These are phyloP conservation scores for Cercospora canescens DNA, from an alignment of 2,329 filamentous ascomycete species.

Conservation along the genomic window DNA sequence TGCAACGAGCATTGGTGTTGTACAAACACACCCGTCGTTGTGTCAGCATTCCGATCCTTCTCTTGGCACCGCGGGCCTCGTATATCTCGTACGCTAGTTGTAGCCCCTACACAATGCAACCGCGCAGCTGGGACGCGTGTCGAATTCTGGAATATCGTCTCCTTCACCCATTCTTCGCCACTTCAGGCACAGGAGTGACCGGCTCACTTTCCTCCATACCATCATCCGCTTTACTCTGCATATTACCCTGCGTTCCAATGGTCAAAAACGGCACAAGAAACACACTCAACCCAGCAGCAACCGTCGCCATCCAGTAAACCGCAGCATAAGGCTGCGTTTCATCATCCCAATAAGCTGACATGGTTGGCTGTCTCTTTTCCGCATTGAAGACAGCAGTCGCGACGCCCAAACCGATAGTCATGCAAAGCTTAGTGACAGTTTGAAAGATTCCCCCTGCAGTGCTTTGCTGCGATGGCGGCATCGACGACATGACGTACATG, in stretches of 20 bases:
- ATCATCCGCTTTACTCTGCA: conserved; percentile 13
- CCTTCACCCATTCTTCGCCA: background rate
- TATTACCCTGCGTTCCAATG: conserved; percentile 54
- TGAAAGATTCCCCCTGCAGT: conserved; percentile 69
- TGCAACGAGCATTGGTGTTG: background rate
- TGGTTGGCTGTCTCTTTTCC: conserved; percentile 34
- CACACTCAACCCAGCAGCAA: conserved; percentile 46
- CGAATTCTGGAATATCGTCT: too few relatives aligned
- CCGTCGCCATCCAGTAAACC: conserved; percentile 53
- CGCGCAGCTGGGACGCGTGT: background rate
- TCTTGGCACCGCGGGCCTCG: background rate
- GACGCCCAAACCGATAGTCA: conserved; percentile 61
- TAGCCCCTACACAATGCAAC: background rate
- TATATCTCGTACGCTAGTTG: background rate
- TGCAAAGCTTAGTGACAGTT: conserved; percentile 62
- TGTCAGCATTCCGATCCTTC: background rate
- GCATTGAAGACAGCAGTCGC: conserved; percentile 62
- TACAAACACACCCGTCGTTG: background rate
- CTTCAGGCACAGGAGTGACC: background rate
- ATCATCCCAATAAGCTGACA: conserved; percentile 45
- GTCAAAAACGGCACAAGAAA: conserved; percentile 54
- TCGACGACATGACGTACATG: conserved; percentile 69
- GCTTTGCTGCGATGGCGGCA: conserved; percentile 63
- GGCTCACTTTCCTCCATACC: background rate
- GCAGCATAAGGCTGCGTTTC: conserved; percentile 52